A percentile compares a stretch with the other conserved stretches of the same genome.
These are phyloP conservation scores for Filobasidium uniguttulatum DNA, from an alignment of 1,284 basidiomycete species.

Conservation along the genomic window DNA sequence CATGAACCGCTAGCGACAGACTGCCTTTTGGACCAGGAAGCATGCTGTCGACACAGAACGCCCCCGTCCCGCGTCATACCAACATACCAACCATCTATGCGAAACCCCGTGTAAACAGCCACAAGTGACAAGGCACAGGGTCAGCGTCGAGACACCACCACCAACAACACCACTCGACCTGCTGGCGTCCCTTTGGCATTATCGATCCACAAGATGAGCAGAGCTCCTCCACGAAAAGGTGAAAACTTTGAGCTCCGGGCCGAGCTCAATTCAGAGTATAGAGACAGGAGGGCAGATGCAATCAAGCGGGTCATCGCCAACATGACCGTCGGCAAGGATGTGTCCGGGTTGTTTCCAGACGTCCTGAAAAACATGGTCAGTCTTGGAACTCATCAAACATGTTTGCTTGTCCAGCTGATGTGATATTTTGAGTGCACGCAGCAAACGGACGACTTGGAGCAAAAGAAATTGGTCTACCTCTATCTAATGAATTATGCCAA, in stretches of 20 bases:
- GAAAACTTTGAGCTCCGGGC: slow-evolving; percentile 91
- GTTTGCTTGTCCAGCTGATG: background rate
- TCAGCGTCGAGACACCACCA: no score
- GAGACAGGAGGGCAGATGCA: slow-evolving; percentile 91
- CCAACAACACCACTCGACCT: background rate
- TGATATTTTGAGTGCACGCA: slow-evolving; percentile 8
- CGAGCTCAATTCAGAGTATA: slow-evolving; percentile 90
- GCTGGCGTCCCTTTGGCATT: no score
- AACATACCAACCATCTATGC: no score
- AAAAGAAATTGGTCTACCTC: slow-evolving; percentile 66
- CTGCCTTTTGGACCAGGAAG: no score
- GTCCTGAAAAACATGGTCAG: slow-evolving; percentile 90
- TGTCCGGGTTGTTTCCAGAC: slow-evolving; percentile 90
- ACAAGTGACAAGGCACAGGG: no score
- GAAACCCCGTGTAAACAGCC: no score
- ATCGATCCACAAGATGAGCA: background rate
- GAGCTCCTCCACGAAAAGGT: slow-evolving; percentile 33
- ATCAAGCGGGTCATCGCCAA: slow-evolving; percentile 93
- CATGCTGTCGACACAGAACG: no score
- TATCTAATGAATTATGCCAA: slow-evolving; percentile 99
- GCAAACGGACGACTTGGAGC: slow-evolving; percentile 41
- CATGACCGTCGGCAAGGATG: slow-evolving; percentile 94
- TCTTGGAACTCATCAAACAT: background rate
- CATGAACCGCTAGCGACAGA: no score
- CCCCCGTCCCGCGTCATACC: no score